phyloP scores from a whole-genome alignment of 768 basidiomycete species.

The Trametes coccinea region DNA sequence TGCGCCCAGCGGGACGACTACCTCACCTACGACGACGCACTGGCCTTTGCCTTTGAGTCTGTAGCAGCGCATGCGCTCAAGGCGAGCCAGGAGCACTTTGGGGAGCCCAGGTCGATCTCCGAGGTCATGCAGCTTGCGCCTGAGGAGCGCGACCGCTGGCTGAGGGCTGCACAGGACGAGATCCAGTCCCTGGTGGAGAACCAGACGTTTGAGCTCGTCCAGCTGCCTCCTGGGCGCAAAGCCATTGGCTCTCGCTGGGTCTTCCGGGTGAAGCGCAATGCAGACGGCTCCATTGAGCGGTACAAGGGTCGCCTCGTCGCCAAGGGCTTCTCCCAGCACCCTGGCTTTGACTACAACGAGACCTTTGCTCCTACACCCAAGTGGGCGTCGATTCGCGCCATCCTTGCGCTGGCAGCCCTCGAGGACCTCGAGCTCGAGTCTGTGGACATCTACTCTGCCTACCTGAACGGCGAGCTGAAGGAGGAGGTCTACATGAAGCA shows the following conservation, averaged over 20 bases:
- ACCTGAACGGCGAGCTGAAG: conserved; percentile 33
- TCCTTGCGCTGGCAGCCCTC: conserved; percentile 29
- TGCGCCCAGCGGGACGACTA: neutral
- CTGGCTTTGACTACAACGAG: too few relatives aligned
- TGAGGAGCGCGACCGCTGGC: too few relatives aligned
- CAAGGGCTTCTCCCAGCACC: too few relatives aligned
- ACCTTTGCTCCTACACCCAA: conserved; percentile 17
- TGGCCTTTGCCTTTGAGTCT: conserved; percentile 12
- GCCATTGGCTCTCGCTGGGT: too few relatives aligned
- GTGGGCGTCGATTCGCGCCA: conserved; percentile 25
- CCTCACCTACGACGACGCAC: conserved; percentile 10
- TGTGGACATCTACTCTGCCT: conserved; percentile 30
- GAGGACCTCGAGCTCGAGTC: conserved; percentile 30
- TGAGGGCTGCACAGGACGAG: too few relatives aligned
- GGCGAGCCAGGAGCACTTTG: conserved; percentile 7
- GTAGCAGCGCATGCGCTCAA: conserved; percentile 7
- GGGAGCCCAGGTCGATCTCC: conserved; percentile 9
- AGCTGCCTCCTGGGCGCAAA: too few relatives aligned
- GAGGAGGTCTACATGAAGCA: conserved; percentile 34
- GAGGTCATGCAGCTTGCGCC: conserved; percentile 6
- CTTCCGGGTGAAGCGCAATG: too few relatives aligned
- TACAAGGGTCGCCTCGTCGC: too few relatives aligned
- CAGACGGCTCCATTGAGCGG: too few relatives aligned
- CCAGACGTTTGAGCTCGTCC: too few relatives aligned
- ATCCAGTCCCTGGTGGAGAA: too few relatives aligned